These are phyloP conservation scores for Botrytis medusae DNA, from an alignment of 2,329 filamentous ascomycete genomes.

Conservation along the genomic window DNA sequence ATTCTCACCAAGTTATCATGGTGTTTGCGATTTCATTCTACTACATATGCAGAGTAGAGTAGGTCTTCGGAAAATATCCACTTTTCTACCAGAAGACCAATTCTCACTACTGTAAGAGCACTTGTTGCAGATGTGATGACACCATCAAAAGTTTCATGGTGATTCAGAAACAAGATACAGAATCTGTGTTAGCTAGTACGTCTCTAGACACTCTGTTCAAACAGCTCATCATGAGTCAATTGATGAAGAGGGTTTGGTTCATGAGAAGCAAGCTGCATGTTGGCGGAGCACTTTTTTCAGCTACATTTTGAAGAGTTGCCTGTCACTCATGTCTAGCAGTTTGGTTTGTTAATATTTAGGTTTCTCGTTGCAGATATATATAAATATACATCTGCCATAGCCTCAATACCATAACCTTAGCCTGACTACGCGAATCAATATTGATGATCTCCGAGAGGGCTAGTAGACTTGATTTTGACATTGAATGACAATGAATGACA, in stretches of 20 bases:
- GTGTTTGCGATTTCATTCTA: not conserved
- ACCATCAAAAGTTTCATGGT: constrained; percentile 6
- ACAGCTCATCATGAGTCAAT: constrained; percentile 2
- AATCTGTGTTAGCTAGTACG: not conserved
- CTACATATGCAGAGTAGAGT: not conserved
- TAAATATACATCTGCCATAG: constrained; percentile 4
- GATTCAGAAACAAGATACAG: not conserved
- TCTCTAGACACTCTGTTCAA: not conserved
- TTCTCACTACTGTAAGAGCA: not conserved
- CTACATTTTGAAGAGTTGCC: not conserved
- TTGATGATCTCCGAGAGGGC: not conserved
- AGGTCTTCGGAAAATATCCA: constrained; percentile 4
- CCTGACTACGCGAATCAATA: not conserved
- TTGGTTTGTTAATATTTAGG: not conserved
- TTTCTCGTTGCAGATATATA: not conserved
- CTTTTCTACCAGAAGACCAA: not conserved
- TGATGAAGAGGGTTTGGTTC: not conserved
- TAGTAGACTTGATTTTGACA: not conserved
- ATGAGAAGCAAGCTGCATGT: constrained; percentile 4
- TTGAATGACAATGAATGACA: not conserved
- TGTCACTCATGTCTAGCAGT: not conserved
- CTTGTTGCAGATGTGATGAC: not conserved
- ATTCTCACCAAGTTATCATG: not conserved
- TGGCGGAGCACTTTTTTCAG: not conserved
- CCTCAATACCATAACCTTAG: not conserved